These are phyloP conservation scores for Puccinia hordei DNA, from an alignment of 1,284 basidiomycete genomes.

Conservation along the genomic window DNA sequence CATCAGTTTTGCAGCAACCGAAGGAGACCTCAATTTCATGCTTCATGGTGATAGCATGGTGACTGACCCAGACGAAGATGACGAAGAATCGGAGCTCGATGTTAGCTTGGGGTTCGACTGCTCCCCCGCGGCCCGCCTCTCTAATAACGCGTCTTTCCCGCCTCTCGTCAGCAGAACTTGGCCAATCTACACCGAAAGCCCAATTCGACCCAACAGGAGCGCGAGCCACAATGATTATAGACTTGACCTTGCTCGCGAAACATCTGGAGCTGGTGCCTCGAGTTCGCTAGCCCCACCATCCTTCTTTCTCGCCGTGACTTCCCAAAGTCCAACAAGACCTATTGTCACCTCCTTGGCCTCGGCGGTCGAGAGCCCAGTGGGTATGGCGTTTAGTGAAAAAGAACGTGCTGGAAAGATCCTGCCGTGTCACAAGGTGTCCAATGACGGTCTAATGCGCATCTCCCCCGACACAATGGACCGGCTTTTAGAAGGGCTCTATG, in stretches of 20 bases:
- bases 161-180: conserved; percentile 36
- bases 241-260: neutral
- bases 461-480: conserved; percentile 69
- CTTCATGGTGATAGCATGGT: conserved; percentile 5
- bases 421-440: conserved; percentile 87
- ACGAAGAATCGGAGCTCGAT: conserved; percentile 40
- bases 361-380: conserved; percentile 41
- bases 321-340: conserved; percentile 17
- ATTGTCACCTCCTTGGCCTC: neutral
- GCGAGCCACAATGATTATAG: neutral
- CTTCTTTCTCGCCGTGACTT: neutral
- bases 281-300: conserved; percentile 2
- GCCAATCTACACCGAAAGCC: conserved; percentile 30
- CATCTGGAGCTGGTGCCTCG: neutral
- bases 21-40: conserved; percentile 20
- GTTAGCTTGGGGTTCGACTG: conserved; percentile 20
- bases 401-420: conserved; percentile 88
- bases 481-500: conserved; percentile 73
- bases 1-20: conserved; percentile 45
- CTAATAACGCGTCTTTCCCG: neutral
- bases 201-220: conserved; percentile 14
- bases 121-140: conserved; percentile 39
- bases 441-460: conserved; percentile 94
- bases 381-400: conserved; percentile 73
- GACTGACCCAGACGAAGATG: conserved; percentile 37